Percentiles rank a stretch among this genome's conserved stretches.
Evolutionary conservation across 2,329 filamentous ascomycete genomes (phyloP).

Genomic region (Beauveria varroae): DNA sequence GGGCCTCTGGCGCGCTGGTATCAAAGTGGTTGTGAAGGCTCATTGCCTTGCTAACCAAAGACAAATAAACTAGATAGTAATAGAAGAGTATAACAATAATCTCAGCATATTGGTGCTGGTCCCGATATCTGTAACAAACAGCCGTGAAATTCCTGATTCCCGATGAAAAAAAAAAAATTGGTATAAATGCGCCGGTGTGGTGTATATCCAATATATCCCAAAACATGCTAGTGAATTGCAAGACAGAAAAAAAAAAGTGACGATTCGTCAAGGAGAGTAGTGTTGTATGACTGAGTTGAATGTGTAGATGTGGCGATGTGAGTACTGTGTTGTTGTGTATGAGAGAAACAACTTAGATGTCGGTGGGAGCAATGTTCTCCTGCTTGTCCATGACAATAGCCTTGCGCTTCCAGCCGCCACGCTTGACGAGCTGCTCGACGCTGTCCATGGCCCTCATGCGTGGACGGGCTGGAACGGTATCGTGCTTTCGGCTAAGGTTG

Average conservation of each 20-base stretch:
- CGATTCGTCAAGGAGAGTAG: neutral
- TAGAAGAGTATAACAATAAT: neutral
- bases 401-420: conserved; percentile 36
- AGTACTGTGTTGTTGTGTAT: neutral
- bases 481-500: conserved; percentile 29
- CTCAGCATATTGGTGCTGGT: neutral
- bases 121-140: neutral
- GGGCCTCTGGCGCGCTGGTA: conserved; percentile 7
- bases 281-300: neutral
- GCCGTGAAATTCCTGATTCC: neutral
- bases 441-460: conserved; percentile 30
- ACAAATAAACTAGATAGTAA: neutral
- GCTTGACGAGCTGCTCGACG: conserved; percentile 35
- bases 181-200: conserved; percentile 8
- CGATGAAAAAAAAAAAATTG: conserved; percentile 3
- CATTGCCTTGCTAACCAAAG: neutral
- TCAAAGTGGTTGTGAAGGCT: neutral
- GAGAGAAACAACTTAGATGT: neutral
- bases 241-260: neutral
- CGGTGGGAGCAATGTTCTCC: conserved; percentile 15
- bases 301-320: neutral
- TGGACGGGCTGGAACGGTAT: conserved; percentile 25
- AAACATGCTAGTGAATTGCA: neutral
- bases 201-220: neutral
- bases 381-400: conserved; percentile 33